Evolutionary conservation across 2,329 filamentous ascomycete genomes (phyloP), one percentile per base, ranked within the genome.

Genomic region (Colletotrichum scovillei): DNA sequence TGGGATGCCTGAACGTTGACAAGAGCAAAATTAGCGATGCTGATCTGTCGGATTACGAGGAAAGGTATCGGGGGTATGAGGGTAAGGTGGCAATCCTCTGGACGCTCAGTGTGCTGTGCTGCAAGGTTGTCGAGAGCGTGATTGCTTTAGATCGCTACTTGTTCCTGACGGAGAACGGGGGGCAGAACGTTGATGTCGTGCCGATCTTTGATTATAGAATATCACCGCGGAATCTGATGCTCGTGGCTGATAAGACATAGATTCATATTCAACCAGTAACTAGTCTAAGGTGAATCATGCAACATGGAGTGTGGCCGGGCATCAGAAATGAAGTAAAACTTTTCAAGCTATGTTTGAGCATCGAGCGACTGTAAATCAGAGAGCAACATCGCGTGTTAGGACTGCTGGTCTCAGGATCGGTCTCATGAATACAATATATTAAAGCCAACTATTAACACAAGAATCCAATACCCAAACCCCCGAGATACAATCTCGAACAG

Each of bases 101-200:
- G 80, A 81, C 79, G 1, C 69, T 82, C 16, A 78, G 80, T 9
- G 75, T 81, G 14, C 62, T 81, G 0, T 81, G 80, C 70, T 80
- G 79, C 63, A 82, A 81, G 66, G 66, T 80, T 1, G 77, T 81
- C 3, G 80, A 82, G 73, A 82, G 80, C 12, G 70, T 78, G 0
- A 77, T 82, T 64, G 79, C 77, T 0, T 60, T 81, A n/a, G 80
- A 82, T 24, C 79, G 80, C 1, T 81, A 80, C 52, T 78, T 74
- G 75, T 81, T 78, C 63, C 77, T 82, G 2, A n/a, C 60, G 0
- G 80, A 81, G 69, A 69, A 77, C 22, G 76, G 64, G 0, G 76
- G 73, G 5, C 24, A 53, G 0, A 42, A 72, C 1, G 77, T 79
- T 0, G 79, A 81, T 14, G 62, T 81, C 38, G 35, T 81, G 22